Evolutionary conservation across 768 basidiomycete species (phyloP).

Genomic region (Ramaria sp.): DNA sequence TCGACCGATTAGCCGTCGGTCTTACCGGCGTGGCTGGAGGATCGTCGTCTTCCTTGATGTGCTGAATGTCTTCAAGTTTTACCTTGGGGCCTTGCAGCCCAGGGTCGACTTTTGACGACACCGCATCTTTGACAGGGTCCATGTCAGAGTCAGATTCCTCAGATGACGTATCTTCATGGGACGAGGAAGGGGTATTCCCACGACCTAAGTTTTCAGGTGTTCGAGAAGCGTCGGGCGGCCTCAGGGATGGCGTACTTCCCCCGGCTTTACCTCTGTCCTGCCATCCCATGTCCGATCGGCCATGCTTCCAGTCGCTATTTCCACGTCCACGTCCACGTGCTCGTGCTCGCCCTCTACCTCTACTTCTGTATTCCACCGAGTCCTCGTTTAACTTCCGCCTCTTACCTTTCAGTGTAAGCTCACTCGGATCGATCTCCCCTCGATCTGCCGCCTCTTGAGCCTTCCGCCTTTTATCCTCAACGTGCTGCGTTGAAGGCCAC

Average conservation of each 20-base stretch:
- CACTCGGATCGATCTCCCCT: slow-evolving; percentile 53
- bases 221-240: background rate
- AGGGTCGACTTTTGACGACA: slow-evolving; percentile 15
- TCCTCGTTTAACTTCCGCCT: slow-evolving; percentile 26
- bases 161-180: slow-evolving; percentile 8
- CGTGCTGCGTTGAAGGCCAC: slow-evolving; percentile 62
- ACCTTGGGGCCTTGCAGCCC: background rate
- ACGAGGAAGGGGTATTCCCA: background rate
- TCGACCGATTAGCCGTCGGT: background rate
- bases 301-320: slow-evolving; percentile 12
- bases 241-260: background rate
- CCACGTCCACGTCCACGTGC: slow-evolving; percentile 24
- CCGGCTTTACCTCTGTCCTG: background rate
- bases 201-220: background rate
- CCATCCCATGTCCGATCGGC: background rate
- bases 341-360: slow-evolving; percentile 22
- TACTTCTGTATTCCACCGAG: slow-evolving; percentile 15
- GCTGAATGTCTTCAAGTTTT: background rate
- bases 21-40: slow-evolving; percentile 9
- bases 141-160: slow-evolving; percentile 16
- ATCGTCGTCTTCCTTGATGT: slow-evolving; percentile 13
- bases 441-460: slow-evolving; percentile 68
- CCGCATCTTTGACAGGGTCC: slow-evolving; percentile 19
- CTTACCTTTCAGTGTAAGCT: slow-evolving; percentile 26
- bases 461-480: slow-evolving; percentile 76